These are phyloP conservation scores for Cyclotella distinguenda DNA, from an alignment of 108 stramenopile genomes.

Conservation along the genomic window DNA sequence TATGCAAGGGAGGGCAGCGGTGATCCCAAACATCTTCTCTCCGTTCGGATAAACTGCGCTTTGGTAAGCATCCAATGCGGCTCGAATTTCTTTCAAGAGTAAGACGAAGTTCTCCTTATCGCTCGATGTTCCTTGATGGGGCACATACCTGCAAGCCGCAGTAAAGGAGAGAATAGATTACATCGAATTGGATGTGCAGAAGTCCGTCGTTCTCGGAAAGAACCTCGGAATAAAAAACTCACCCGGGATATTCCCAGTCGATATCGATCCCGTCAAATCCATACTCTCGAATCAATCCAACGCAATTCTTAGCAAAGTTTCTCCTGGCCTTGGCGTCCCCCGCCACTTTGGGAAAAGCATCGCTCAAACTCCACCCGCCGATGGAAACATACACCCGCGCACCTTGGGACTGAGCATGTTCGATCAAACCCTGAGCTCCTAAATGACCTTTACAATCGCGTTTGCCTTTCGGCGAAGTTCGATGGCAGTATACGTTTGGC, in stretches of 20 bases:
- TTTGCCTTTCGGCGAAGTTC: slow-evolving; percentile 28
- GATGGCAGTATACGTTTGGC: slow-evolving; percentile 28
- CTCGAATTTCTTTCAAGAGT: slow-evolving; percentile 27
- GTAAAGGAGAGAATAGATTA: neutral
- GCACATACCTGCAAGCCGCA: slow-evolving; percentile 6
- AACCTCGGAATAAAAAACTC: too few species aligned
- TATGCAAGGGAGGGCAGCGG: slow-evolving; percentile 34
- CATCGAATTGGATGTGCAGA: too few species aligned
- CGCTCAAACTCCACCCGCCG: slow-evolving; percentile 41
- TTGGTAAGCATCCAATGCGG: slow-evolving; percentile 31
- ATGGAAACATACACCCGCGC: slow-evolving; percentile 31
- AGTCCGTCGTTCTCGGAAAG: too few species aligned
- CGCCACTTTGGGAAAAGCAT: slow-evolving; percentile 34
- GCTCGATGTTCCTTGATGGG: slow-evolving; percentile 26
- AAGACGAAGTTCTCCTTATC: slow-evolving; percentile 34
- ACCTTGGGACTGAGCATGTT: slow-evolving; percentile 30
- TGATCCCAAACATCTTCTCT: slow-evolving; percentile 31
- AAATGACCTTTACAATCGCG: slow-evolving; percentile 33
- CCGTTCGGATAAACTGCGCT: slow-evolving; percentile 28
- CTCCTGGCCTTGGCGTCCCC: slow-evolving; percentile 14
- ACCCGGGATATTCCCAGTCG: slow-evolving; percentile 34
- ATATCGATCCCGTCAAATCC: slow-evolving; percentile 43
- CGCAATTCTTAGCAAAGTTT: slow-evolving; percentile 44
- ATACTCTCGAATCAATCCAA: slow-evolving; percentile 38
- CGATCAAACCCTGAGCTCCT: slow-evolving; percentile 20